Percentiles rank a stretch among this genome's conserved stretches.
These are phyloP conservation scores for Bodo saltans DNA, from an alignment of 78 protist species.

Conservation along the genomic window DNA sequence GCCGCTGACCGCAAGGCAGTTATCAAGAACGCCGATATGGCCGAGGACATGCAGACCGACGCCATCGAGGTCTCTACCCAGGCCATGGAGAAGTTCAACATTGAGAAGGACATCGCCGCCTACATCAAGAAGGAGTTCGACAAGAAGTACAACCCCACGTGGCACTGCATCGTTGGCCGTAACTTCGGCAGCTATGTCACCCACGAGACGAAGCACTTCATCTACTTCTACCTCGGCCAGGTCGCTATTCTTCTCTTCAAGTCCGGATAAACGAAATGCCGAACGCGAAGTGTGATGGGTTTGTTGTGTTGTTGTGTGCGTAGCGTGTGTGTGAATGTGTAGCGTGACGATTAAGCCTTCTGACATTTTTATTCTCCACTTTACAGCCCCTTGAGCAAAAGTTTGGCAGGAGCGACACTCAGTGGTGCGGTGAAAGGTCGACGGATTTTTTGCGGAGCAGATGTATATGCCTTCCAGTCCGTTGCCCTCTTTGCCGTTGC, in stretches of 20 bases:
- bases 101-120: slow-evolving; percentile 97
- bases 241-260: slow-evolving; percentile 84
- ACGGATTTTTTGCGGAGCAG: no score
- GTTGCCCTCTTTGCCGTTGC: no score
- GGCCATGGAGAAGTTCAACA: slow-evolving; percentile 82
- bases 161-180: slow-evolving; percentile 98
- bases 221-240: slow-evolving; percentile 96
- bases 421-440: no score
- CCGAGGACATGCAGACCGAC: slow-evolving; percentile 93
- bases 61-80: slow-evolving; percentile 69
- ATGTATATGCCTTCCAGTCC: no score
- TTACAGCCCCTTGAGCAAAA: no score
- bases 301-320: no score
- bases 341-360: no score
- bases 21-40: slow-evolving; percentile 86
- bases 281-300: no score
- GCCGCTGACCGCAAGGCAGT: slow-evolving; percentile 76
- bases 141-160: slow-evolving; percentile 92
- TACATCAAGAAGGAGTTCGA: slow-evolving; percentile 96
- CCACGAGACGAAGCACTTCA: slow-evolving; percentile 97
- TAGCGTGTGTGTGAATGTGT: no score
- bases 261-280: no score
- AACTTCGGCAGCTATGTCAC: slow-evolving; percentile 98
- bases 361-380: no score
- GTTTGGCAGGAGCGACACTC: no score